Percentiles rank a stretch among this genome's conserved stretches.
Evolutionary conservation across 2,329 filamentous ascomycete species (phyloP).

Genomic region (Fusarium cyanostomum): DNA sequence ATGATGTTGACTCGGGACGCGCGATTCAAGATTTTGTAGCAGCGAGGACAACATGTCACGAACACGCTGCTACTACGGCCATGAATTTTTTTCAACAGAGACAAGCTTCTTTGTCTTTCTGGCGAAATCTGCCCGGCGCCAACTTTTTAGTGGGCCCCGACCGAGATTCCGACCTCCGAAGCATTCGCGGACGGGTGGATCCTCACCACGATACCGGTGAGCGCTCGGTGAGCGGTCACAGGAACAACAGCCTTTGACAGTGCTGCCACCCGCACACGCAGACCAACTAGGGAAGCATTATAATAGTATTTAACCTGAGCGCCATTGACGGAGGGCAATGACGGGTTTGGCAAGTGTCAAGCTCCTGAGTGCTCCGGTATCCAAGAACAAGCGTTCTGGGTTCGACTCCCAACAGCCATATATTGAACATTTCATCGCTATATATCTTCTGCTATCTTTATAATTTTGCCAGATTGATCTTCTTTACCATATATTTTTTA

Average conservation of each 20-base stretch:
- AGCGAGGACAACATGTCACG: constrained; percentile 3
- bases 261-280: not conserved
- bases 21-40: not conserved
- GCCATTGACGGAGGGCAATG: too few species aligned
- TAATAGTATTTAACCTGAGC: too few species aligned
- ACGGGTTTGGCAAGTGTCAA: not conserved
- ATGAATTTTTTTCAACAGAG: too few species aligned
- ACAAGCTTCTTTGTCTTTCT: too few species aligned
- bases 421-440: not conserved
- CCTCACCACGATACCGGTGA: constrained; percentile 1
- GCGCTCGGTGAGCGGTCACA: constrained; percentile 14
- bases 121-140: constrained; percentile 11
- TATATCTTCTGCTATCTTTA: constrained; percentile 5
- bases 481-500: not conserved
- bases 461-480: not conserved
- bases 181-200: constrained; percentile 7
- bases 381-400: not conserved
- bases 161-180: constrained; percentile 26
- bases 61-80: not conserved
- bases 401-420: not conserved
- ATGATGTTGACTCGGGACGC: not conserved
- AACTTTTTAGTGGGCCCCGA: constrained; percentile 14
- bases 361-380: not conserved
- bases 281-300: not conserved
- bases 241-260: not conserved